These are phyloP conservation scores for Claviceps africana DNA, from an alignment of 2,329 filamentous ascomycete species.

Conservation along the genomic window DNA sequence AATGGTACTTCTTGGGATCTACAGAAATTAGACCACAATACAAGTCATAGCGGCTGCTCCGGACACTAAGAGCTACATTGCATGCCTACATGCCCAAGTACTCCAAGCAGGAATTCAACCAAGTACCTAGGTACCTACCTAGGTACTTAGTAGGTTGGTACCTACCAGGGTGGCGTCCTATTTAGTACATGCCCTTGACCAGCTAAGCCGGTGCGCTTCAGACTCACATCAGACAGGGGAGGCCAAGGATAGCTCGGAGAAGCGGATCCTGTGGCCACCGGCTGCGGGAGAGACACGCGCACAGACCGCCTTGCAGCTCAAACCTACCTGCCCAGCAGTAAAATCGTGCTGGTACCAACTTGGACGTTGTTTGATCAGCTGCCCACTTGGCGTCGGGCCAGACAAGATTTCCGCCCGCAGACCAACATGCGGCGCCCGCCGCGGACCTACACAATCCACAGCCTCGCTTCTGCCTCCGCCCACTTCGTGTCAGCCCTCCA, in stretches of 20 bases:
- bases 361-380: background rate
- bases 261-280: slow-evolving; percentile 1
- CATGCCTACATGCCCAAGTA: too few species aligned
- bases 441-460: background rate
- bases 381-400: background rate
- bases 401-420: background rate
- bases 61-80: too few species aligned
- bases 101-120: too few species aligned
- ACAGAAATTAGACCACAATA: too few species aligned
- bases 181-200: too few species aligned
- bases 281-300: slow-evolving; percentile 1
- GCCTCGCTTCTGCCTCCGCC: background rate
- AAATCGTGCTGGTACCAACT: background rate
- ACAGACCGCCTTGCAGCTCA: background rate
- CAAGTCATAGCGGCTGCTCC: too few species aligned
- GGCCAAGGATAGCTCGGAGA: background rate
- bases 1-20: too few species aligned
- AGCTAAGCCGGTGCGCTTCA: background rate
- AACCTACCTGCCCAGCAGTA: too few species aligned
- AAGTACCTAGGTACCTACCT: too few species aligned
- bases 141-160: too few species aligned
- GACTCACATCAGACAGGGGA: background rate
- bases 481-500: background rate
- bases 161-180: too few species aligned
- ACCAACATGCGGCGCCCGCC: background rate